These are phyloP conservation scores for Fusarium tricinctum DNA, from an alignment of 2,329 filamentous ascomycete species.

Conservation along the genomic window DNA sequence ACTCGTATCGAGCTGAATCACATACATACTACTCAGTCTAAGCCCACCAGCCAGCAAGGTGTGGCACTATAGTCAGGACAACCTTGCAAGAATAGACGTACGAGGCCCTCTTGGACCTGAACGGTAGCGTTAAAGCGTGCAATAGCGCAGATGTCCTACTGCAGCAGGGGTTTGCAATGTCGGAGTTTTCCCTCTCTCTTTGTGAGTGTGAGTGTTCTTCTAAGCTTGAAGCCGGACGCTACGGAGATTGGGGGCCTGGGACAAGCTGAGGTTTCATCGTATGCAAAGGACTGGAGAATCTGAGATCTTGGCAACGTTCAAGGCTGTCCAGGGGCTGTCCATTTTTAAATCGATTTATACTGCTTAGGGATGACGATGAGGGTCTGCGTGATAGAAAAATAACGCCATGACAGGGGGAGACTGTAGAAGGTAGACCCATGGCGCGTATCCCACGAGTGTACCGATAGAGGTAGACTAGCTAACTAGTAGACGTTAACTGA, in stretches of 20 bases:
- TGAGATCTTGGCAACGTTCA: slow-evolving; percentile 7
- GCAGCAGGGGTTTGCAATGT: not conserved
- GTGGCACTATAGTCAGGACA: slow-evolving; percentile 12
- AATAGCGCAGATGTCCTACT: not conserved
- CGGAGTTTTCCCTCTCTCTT: not conserved
- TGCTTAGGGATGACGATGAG: not conserved
- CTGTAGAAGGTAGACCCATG: not conserved
- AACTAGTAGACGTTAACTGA: too few relatives aligned
- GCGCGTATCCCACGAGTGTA: not conserved
- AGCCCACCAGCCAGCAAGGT: not conserved
- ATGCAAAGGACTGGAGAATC: slow-evolving; percentile 11
- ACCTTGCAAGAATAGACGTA: slow-evolving; percentile 17
- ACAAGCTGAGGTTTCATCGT: slow-evolving; percentile 9
- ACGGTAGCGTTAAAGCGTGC: not conserved
- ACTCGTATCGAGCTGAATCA: slow-evolving; percentile 4
- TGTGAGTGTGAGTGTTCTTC: too few relatives aligned
- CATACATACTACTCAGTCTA: not conserved
- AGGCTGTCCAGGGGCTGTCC: not conserved
- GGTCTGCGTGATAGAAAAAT: not conserved
- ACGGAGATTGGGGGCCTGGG: slow-evolving; percentile 7
- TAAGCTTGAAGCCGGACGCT: slow-evolving; percentile 1
- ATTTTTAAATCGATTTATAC: not conserved
- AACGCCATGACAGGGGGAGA: too few relatives aligned
- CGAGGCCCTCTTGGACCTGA: slow-evolving; percentile 6
- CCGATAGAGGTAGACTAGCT: too few relatives aligned